phyloP scores from a whole-genome alignment of 352 stramenopile genomes.

The Plasmopara viticola region DNA sequence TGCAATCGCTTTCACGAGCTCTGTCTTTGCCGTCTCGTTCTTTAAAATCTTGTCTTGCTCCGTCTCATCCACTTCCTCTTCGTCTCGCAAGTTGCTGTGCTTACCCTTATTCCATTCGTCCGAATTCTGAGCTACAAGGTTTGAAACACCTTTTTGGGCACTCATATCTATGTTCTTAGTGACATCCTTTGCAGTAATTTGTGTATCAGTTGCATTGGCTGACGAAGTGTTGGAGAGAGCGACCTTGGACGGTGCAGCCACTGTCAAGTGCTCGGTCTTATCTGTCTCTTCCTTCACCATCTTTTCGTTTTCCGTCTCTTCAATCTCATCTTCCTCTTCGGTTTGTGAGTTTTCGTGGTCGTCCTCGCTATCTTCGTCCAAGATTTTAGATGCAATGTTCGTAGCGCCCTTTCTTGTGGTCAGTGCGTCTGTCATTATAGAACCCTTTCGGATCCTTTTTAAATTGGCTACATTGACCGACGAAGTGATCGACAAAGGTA shows the following conservation, averaged over 20 bases:
- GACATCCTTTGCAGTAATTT: no score
- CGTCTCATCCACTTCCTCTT: no score
- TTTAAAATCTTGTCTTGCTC: background rate
- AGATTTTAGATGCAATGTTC: background rate
- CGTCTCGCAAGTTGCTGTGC: no score
- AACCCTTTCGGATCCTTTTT: background rate
- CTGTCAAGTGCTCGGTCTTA: background rate
- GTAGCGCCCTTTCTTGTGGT: background rate
- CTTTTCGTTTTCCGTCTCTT: background rate
- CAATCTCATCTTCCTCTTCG: background rate
- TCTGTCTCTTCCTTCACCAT: background rate
- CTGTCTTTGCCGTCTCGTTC: background rate
- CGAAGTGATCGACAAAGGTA: background rate
- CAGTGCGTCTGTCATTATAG: background rate
- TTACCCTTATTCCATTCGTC: no score
- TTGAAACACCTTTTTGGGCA: no score
- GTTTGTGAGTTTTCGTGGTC: background rate
- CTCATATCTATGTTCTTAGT: no score
- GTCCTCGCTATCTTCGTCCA: background rate
- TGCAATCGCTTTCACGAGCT: no score
- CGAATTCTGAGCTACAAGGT: no score
- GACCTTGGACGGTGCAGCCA: background rate
- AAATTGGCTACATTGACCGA: background rate
- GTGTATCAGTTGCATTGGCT: background rate
- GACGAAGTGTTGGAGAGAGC: background rate